These are phyloP conservation scores for Eugenia klotzschiana DNA, from an alignment of 441 rosid species.

Conservation along the genomic window DNA sequence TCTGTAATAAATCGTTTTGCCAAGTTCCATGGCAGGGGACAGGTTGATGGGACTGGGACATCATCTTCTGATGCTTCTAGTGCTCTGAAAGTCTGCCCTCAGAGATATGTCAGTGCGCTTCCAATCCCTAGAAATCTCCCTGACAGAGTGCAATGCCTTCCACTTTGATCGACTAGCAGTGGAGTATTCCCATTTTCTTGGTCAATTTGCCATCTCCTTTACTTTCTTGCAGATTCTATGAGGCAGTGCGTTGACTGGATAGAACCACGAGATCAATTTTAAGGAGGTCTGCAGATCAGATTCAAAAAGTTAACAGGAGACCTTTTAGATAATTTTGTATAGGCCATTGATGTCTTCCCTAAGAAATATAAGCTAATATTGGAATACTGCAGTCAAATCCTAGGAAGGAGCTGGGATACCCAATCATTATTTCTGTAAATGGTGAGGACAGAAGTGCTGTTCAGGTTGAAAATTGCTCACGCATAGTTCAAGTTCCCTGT, in stretches of 20 bases:
- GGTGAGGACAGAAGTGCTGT: not conserved
- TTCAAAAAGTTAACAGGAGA: slow-evolving; percentile 7
- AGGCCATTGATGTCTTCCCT: slow-evolving; percentile 27
- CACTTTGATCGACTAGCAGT: slow-evolving; percentile 40
- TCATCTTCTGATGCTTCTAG: slow-evolving; percentile 20
- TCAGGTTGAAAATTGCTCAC: not conserved
- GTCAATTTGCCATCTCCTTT: not conserved
- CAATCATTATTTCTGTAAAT: not conserved
- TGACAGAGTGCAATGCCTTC: slow-evolving; percentile 72
- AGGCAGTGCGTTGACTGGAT: not conserved
- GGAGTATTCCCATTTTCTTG: not conserved
- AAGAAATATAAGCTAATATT: slow-evolving; percentile 18
- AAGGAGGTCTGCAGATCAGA: not conserved
- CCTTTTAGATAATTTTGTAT: slow-evolving; percentile 14
- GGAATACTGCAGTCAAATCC: slow-evolving; percentile 14
- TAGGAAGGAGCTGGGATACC: slow-evolving; percentile 17
- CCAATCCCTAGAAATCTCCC: slow-evolving; percentile 69
- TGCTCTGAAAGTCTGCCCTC: slow-evolving; percentile 33
- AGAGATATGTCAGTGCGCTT: slow-evolving; percentile 50
- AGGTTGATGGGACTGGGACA: slow-evolving; percentile 26
- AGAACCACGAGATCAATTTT: slow-evolving; percentile 15
- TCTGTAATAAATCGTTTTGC: slow-evolving; percentile 83
- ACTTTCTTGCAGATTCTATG: not conserved
- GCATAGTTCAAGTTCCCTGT: not conserved
- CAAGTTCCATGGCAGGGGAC: slow-evolving; percentile 51